Evolutionary conservation across 164 flowering plant genomes (phyloP).

Genomic region (Echeveria elegans): DNA sequence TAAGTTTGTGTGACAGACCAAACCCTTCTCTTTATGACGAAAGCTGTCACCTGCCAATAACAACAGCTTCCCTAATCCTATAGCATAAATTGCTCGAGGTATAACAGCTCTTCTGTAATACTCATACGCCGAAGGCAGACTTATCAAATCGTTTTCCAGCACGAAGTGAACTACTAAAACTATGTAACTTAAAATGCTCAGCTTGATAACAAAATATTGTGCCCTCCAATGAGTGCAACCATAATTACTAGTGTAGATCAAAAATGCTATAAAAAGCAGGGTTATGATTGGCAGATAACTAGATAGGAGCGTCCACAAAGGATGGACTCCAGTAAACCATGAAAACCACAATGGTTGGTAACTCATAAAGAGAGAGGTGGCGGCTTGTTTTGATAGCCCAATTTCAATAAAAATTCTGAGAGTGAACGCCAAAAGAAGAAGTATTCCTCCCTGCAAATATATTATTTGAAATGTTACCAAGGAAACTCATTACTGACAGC

Average conservation of each 20-base stretch:
- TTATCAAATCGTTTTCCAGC: slow-evolving; percentile 46
- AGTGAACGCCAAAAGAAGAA: slow-evolving; percentile 43
- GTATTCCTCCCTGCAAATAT: slow-evolving; percentile 51
- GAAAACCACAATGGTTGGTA: slow-evolving; percentile 33
- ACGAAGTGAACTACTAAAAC: slow-evolving; percentile 60
- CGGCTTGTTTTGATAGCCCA: slow-evolving; percentile 80
- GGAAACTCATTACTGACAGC: background rate
- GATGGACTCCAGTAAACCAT: slow-evolving; percentile 26
- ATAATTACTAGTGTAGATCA: slow-evolving; percentile 30
- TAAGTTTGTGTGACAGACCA: slow-evolving; percentile 21
- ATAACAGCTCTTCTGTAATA: slow-evolving; percentile 31
- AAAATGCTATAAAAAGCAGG: slow-evolving; percentile 35
- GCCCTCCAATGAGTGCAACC: slow-evolving; percentile 20
- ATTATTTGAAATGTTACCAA: slow-evolving; percentile 11
- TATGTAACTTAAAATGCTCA: slow-evolving; percentile 42
- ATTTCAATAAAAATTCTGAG: slow-evolving; percentile 52
- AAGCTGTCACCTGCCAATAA: slow-evolving; percentile 27
- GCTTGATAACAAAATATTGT: slow-evolving; percentile 27
- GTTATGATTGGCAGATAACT: slow-evolving; percentile 45
- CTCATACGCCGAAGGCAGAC: slow-evolving; percentile 20
- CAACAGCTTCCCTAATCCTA: slow-evolving; percentile 43
- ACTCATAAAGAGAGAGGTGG: slow-evolving; percentile 42
- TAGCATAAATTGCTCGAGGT: slow-evolving; percentile 54
- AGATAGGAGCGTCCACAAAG: slow-evolving; percentile 29
- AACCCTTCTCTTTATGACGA: slow-evolving; percentile 14